Evolutionary conservation across 2,329 filamentous ascomycete species (phyloP).

Genomic region (Coniella vitis): DNA sequence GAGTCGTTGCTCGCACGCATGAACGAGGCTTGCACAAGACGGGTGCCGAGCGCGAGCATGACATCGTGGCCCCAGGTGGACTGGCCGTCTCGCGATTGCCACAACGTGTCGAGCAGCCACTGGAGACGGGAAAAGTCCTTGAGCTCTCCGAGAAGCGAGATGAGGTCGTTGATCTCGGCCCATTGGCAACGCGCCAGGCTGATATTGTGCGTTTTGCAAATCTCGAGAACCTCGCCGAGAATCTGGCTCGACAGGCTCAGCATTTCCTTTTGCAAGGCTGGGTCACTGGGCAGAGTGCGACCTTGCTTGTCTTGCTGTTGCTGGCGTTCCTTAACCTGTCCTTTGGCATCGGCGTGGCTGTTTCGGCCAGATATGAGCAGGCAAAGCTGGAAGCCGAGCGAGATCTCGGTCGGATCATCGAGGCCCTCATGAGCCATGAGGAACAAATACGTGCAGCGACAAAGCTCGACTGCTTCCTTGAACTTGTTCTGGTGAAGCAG

Average conservation of each 20-base stretch:
- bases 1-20: not conserved
- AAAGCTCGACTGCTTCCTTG: not conserved
- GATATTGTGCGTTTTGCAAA: slow-evolving; percentile 2
- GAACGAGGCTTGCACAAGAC: slow-evolving; percentile 3
- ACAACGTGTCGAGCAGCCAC: not conserved
- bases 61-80: not conserved
- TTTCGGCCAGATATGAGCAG: not conserved
- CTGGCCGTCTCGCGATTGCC: slow-evolving; percentile 2
- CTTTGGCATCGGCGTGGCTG: not conserved
- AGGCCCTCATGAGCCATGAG: not conserved
- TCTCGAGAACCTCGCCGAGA: slow-evolving; percentile 1
- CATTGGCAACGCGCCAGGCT: slow-evolving; percentile 1
- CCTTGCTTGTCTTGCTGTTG: not conserved
- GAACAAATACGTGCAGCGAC: slow-evolving; percentile 1
- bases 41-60: slow-evolving; percentile 1
- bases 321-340: not conserved
- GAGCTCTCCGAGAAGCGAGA: not conserved
- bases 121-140: slow-evolving; percentile 1
- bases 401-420: slow-evolving; percentile 1
- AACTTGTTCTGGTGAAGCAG: not conserved
- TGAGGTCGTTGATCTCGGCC: not conserved
- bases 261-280: not conserved
- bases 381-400: slow-evolving; percentile 1
- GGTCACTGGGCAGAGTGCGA: not conserved
- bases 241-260: not conserved